phyloP scores from a whole-genome alignment of 2,329 filamentous ascomycete genomes.

The Penicillium brasilianum region DNA sequence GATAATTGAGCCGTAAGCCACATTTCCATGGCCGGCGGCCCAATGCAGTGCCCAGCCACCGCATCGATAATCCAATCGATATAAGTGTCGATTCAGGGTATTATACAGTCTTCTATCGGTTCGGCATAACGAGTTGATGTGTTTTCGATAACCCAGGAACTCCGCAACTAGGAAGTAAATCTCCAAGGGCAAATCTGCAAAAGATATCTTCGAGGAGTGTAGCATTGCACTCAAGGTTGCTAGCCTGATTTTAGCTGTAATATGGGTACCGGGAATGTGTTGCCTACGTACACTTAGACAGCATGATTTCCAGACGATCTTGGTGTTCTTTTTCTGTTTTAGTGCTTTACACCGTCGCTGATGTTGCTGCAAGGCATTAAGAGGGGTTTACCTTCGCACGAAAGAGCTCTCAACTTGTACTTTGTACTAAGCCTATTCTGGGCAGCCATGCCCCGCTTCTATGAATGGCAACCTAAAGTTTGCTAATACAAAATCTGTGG shows the following conservation, averaged over 20 bases:
- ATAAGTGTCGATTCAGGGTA: not conserved
- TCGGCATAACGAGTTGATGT: not conserved
- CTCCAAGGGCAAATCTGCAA: not conserved
- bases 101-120: not conserved
- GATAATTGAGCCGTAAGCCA: not conserved
- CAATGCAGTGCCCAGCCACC: not conserved
- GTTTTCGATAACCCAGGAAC: not conserved
- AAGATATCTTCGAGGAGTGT: not conserved
- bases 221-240: not conserved
- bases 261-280: not conserved
- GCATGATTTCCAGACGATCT: too few species aligned
- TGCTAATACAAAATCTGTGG: too few species aligned
- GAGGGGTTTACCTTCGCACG: too few species aligned
- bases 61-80: not conserved
- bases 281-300: not conserved
- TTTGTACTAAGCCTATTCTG: too few species aligned
- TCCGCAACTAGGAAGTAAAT: not conserved
- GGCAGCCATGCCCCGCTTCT: too few species aligned
- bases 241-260: not conserved
- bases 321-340: too few species aligned
- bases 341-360: too few species aligned
- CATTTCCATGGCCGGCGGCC: not conserved
- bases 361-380: too few species aligned
- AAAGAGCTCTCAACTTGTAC: too few species aligned
- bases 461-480: too few species aligned